Evolutionary conservation across 805 yeast genomes (phyloP).

Genomic region (Ogataea populi-albae): DNA sequence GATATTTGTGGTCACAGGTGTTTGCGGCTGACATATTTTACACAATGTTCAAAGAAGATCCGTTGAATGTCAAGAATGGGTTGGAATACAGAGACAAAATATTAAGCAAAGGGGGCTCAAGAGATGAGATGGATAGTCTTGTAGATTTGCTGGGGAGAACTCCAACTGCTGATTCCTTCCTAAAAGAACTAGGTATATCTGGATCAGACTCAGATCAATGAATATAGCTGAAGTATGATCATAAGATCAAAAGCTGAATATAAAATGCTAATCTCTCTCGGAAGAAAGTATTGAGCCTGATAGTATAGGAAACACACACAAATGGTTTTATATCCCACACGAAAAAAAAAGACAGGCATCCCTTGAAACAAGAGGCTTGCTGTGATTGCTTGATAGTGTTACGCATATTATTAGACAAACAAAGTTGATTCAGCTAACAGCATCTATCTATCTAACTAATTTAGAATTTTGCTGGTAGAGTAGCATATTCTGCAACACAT

Average conservation of each 20-base stretch:
- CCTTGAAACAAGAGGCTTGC: too few species aligned
- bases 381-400: too few species aligned
- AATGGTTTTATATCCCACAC: too few species aligned
- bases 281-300: too few species aligned
- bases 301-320: too few species aligned
- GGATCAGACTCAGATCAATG: constrained; percentile 1
- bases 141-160: constrained; percentile 69
- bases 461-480: constrained; percentile 10
- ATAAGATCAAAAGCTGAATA: too few species aligned
- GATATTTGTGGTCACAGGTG: constrained; percentile 82
- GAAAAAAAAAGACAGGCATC: too few species aligned
- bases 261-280: too few species aligned
- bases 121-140: constrained; percentile 65
- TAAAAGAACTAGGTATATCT: constrained; percentile 57
- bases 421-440: too few species aligned
- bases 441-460: too few species aligned
- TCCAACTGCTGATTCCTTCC: constrained; percentile 71
- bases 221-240: too few species aligned
- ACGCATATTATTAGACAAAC: too few species aligned
- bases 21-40: constrained; percentile 83
- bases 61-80: constrained; percentile 62
- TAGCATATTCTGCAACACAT: constrained; percentile 32
- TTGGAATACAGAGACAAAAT: constrained; percentile 66
- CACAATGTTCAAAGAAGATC: constrained; percentile 63
- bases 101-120: constrained; percentile 68